Evolutionary conservation across 1,284 basidiomycete genomes (phyloP).

Genomic region (Gymnopus androsaceus): DNA sequence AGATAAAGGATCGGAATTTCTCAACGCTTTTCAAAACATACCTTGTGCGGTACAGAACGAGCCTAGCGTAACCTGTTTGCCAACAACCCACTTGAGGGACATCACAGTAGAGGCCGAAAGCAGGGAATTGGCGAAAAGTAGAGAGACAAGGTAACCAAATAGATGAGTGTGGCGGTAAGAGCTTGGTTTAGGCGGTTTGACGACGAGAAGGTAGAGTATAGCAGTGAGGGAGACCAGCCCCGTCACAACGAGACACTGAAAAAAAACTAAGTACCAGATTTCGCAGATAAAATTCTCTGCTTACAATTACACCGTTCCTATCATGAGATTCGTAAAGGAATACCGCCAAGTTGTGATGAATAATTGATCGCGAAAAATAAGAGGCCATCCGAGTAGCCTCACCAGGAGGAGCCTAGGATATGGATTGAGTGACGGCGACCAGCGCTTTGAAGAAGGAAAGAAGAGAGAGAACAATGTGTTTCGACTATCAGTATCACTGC

Average conservation of each 20-base stretch:
- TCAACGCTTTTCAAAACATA: conserved; percentile 12
- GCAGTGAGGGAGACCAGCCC: conserved; percentile 15
- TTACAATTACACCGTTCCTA: conserved; percentile 15
- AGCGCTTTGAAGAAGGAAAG: background rate
- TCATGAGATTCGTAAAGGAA: conserved; percentile 8
- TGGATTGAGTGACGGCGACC: background rate
- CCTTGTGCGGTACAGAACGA: conserved; percentile 43
- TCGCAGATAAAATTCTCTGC: background rate
- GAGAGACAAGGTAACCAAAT: conserved; percentile 29
- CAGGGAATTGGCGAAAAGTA: conserved; percentile 43
- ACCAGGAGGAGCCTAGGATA: background rate
- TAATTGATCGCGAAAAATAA: background rate
- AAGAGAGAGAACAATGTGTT: background rate
- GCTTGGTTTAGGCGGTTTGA: conserved; percentile 8
- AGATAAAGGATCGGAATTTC: background rate
- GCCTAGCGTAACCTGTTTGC: conserved; percentile 35
- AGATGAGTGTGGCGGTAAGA: conserved; percentile 11
- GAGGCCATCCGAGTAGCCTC: background rate
- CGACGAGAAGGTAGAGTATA: conserved; percentile 4
- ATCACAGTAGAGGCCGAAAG: conserved; percentile 44
- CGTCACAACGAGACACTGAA: conserved; percentile 10
- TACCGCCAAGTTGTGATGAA: background rate
- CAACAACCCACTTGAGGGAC: conserved; percentile 40
- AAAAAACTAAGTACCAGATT: background rate
- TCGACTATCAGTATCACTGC: too few species aligned